Evolutionary conservation across 2,329 filamentous ascomycete genomes (phyloP).

Genomic region (Penicillium sp.): DNA sequence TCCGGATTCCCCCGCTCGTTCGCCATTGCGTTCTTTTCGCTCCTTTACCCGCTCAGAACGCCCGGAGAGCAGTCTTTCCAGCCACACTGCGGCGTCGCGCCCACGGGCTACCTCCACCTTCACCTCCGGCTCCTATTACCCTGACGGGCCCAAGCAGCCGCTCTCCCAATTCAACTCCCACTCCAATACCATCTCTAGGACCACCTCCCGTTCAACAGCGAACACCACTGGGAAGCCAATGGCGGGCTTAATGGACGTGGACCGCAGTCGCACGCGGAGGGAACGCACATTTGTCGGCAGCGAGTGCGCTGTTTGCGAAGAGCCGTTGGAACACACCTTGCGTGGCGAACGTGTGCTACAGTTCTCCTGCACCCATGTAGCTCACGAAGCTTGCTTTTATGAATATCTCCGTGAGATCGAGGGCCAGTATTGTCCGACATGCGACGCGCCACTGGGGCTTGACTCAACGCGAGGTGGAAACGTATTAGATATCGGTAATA

Average conservation of each 20-base stretch:
- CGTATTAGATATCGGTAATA: constrained; percentile 82
- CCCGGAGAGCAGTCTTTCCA: constrained; percentile 35
- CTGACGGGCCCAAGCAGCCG: constrained; percentile 25
- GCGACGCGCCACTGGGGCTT: constrained; percentile 86
- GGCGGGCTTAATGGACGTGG: constrained; percentile 72
- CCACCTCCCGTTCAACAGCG: constrained; percentile 39
- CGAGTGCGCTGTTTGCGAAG: constrained; percentile 95
- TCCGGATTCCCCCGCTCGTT: constrained; percentile 40
- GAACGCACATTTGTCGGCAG: constrained; percentile 95
- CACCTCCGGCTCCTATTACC: constrained; percentile 26
- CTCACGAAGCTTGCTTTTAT: constrained; percentile 98
- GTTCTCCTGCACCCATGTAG: constrained; percentile 95
- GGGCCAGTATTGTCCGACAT: constrained; percentile 90
- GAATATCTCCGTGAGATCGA: constrained; percentile 97
- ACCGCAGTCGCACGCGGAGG: constrained; percentile 77
- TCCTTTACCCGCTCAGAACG: constrained; percentile 38
- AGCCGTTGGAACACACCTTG: constrained; percentile 92
- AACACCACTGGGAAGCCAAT: constrained; percentile 53
- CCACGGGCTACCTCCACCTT: constrained; percentile 33
- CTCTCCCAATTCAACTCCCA: constrained; percentile 26
- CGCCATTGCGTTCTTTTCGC: constrained; percentile 36
- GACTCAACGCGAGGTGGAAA: constrained; percentile 94
- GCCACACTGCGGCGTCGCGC: constrained; percentile 31
- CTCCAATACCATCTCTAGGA: constrained; percentile 26
- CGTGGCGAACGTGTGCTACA: constrained; percentile 93